These are phyloP conservation scores for Taphrina confusa DNA, from an alignment of 1,139 yeast species.

Conservation along the genomic window DNA sequence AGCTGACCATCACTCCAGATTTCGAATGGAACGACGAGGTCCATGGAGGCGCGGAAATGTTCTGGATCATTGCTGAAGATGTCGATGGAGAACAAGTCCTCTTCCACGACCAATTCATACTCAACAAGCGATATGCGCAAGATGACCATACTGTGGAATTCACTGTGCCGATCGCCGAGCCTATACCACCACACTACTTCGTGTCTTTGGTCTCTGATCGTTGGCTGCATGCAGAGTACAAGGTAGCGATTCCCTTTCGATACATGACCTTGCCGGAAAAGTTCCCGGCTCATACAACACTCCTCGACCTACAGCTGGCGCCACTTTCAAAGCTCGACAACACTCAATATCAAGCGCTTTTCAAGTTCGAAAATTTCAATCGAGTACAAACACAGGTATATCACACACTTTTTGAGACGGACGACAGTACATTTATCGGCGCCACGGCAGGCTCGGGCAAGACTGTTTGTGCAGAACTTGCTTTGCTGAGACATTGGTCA, in stretches of 20 bases:
- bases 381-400: conserved; percentile 72
- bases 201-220: conserved; percentile 71
- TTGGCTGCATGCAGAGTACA: conserved; percentile 78
- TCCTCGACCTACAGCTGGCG: conserved; percentile 56
- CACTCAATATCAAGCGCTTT: conserved; percentile 51
- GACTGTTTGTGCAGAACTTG: conserved; percentile 68
- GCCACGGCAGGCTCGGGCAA: conserved; percentile 77
- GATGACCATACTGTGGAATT: conserved; percentile 65
- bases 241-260: conserved; percentile 61
- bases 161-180: conserved; percentile 60
- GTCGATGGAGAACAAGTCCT: conserved; percentile 77
- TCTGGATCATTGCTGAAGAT: conserved; percentile 74
- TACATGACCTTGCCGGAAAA: conserved; percentile 65
- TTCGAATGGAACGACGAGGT: conserved; percentile 72
- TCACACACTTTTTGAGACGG: conserved; percentile 59
- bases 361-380: conserved; percentile 59
- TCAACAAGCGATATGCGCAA: conserved; percentile 54
- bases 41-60: conserved; percentile 68
- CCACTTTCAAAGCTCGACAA: conserved; percentile 55
- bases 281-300: conserved; percentile 63
- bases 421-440: conserved; percentile 66
- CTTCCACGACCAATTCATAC: conserved; percentile 57
- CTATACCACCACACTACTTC: conserved; percentile 75
- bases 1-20: conserved; percentile 64
- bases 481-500: conserved; percentile 70